phyloP scores from a whole-genome alignment of 2,329 filamentous ascomycete species.

The Monilinia vaccinii-corymbosi region DNA sequence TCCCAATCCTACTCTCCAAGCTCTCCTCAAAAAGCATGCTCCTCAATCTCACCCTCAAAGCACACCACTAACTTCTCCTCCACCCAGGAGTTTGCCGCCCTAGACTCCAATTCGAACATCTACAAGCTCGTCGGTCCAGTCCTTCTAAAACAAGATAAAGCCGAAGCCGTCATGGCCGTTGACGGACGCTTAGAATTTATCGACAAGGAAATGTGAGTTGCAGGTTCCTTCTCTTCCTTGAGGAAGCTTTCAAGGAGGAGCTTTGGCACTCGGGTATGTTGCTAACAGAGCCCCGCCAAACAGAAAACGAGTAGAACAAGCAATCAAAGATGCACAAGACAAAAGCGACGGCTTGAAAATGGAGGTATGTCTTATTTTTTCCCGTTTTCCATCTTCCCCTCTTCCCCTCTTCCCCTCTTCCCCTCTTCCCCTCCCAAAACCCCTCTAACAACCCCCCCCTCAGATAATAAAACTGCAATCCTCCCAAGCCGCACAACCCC shows the following conservation, averaged over 20 bases:
- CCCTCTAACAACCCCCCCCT: neutral
- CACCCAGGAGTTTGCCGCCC: slow-evolving; percentile 65
- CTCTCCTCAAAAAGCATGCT: neutral
- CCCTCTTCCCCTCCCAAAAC: neutral
- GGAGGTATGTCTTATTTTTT: slow-evolving; percentile 40
- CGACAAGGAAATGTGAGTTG: slow-evolving; percentile 75
- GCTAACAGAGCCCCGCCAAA: neutral
- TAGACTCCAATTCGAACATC: slow-evolving; percentile 77
- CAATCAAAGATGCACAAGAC: slow-evolving; percentile 54
- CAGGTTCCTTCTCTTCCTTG: neutral
- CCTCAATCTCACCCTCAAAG: slow-evolving; percentile 13
- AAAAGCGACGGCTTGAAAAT: slow-evolving; percentile 56
- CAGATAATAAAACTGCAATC: slow-evolving; percentile 11
- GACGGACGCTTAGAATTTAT: slow-evolving; percentile 90
- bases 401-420: neutral
- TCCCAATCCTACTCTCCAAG: neutral
- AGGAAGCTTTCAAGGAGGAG: neutral
- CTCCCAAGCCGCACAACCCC: neutral
- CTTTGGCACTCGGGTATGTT: neutral
- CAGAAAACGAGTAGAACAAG: slow-evolving; percentile 57
- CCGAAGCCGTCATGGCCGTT: slow-evolving; percentile 83
- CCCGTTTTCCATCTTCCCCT: neutral
- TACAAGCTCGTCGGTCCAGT: slow-evolving; percentile 95
- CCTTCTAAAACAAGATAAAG: slow-evolving; percentile 85
- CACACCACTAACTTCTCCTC: neutral